phyloP scores from a whole-genome alignment of 768 basidiomycete species.

The Hysterangium stoloniferum region DNA sequence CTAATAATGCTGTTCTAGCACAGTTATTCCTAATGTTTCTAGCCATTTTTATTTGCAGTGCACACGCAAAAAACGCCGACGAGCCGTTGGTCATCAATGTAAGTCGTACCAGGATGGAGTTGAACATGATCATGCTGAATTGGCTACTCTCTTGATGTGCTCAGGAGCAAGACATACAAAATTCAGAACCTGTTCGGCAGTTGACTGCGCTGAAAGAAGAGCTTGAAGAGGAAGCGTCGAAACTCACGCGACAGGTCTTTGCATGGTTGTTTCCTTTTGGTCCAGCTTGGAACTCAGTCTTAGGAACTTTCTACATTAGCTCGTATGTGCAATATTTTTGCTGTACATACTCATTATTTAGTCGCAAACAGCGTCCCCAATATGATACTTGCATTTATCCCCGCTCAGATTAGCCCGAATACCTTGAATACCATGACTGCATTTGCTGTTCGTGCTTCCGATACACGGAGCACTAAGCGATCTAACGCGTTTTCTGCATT shows the following conservation, averaged over 20 bases:
- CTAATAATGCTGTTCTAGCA: neutral
- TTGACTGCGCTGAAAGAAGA: constrained; percentile 53
- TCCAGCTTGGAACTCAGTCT: constrained; percentile 84
- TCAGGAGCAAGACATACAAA: constrained; percentile 38
- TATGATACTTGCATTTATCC: constrained; percentile 91
- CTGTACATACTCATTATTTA: constrained; percentile 11
- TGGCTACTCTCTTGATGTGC: neutral
- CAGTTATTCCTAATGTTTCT: constrained; percentile 1
- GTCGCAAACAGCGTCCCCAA: constrained; percentile 66
- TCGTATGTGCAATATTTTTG: constrained; percentile 53
- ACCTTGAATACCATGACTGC: constrained; percentile 93
- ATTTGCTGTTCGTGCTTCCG: constrained; percentile 63
- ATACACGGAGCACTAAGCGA: too few species aligned
- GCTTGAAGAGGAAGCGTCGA: constrained; percentile 58
- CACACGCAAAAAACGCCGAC: neutral
- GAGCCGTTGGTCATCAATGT: constrained; percentile 1
- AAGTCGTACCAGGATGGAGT: too few species aligned
- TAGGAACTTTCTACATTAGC: constrained; percentile 94
- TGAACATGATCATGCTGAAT: neutral
- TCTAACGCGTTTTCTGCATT: neutral
- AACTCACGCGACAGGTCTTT: constrained; percentile 74
- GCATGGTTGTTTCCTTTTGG: constrained; percentile 82
- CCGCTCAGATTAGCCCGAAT: constrained; percentile 74
- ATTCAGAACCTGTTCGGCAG: constrained; percentile 34
- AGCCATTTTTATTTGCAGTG: constrained; percentile 2